Evolutionary conservation across 371 early-diverging fungal genomes (phyloP).

Genomic region (Saksenaea vasiformis): DNA sequence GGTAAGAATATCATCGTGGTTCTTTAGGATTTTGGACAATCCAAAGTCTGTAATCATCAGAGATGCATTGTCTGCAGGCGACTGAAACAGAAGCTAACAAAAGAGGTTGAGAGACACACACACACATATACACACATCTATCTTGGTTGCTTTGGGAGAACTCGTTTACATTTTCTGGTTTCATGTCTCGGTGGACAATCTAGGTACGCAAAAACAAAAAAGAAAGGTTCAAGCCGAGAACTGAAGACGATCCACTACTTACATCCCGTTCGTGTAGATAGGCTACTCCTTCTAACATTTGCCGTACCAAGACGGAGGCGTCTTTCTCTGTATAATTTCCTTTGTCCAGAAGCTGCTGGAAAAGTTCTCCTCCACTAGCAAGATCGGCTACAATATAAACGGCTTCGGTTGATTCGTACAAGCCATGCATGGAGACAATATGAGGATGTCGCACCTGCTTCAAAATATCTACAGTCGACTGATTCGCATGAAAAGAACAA

Average conservation of each 20-base stretch:
- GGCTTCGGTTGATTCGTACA: conserved; percentile 77
- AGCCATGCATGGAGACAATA: conserved; percentile 77
- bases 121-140: no score
- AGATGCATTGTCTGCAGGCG: conserved; percentile 49
- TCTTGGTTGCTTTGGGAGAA: neutral
- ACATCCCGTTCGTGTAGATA: conserved; percentile 77
- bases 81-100: conserved; percentile 58
- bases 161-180: conserved; percentile 72
- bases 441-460: conserved; percentile 80
- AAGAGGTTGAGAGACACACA: neutral
- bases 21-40: conserved; percentile 72
- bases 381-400: conserved; percentile 86
- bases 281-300: conserved; percentile 78
- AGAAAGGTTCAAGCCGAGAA: neutral
- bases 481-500: neutral
- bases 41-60: conserved; percentile 84
- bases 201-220: neutral
- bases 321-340: conserved; percentile 83
- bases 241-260: conserved; percentile 56
- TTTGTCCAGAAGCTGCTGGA: conserved; percentile 76
- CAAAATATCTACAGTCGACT: conserved; percentile 59
- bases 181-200: conserved; percentile 86
- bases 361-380: conserved; percentile 87
- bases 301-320: conserved; percentile 64
- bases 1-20: conserved; percentile 62